Evolutionary conservation across 495 filamentous ascomycete genomes (phyloP).

Genomic region (Aspergillus nanangensis): DNA sequence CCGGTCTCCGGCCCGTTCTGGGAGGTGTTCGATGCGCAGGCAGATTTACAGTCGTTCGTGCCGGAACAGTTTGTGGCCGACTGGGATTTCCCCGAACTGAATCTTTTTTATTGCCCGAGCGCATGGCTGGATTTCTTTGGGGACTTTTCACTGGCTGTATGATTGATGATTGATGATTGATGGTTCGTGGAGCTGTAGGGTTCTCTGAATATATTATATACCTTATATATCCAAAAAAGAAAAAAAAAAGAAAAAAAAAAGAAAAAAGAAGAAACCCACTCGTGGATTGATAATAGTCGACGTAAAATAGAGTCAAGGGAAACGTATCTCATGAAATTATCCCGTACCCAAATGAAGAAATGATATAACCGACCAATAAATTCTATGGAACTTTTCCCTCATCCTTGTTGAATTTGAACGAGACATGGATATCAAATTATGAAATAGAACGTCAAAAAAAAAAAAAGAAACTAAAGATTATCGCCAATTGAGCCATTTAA

Average conservation of each 20-base stretch:
- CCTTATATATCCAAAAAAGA: not conserved
- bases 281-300: no score
- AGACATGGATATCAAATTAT: conserved; percentile 30
- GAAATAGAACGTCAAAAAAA: conserved; percentile 14
- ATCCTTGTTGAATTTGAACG: conserved; percentile 19
- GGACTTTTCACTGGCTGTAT: conserved; percentile 30
- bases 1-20: conserved; percentile 28
- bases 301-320: no score
- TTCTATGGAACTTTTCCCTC: conserved; percentile 21
- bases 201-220: not conserved
- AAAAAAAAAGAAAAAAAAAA: conserved; percentile 1
- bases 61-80: conserved; percentile 49
- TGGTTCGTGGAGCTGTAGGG: no score
- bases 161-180: no score
- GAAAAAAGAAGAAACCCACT: no score
- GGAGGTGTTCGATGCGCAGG: conserved; percentile 41
- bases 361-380: not conserved
- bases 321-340: no score
- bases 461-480: conserved; percentile 1
- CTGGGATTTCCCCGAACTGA: conserved; percentile 52
- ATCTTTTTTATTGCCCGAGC: conserved; percentile 47
- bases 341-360: no score
- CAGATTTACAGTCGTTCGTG: conserved; percentile 46
- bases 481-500: conserved; percentile 19
- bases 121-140: conserved; percentile 42